Evolutionary conservation across 176 grass and related monocot species (phyloP).

Genomic region (Rhynchospora tenuis): DNA sequence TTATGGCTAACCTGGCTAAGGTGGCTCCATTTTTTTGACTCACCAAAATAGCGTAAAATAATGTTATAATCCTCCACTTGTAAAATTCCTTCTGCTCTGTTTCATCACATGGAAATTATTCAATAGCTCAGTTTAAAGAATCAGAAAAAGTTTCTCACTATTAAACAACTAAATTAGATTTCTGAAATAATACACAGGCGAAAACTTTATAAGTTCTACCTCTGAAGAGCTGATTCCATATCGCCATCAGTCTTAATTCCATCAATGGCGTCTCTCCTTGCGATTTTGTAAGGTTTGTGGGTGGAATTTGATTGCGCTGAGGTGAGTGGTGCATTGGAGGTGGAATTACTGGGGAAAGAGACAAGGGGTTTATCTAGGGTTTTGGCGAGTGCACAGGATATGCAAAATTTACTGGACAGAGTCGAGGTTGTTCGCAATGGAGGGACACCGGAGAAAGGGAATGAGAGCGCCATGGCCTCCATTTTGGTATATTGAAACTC

Average conservation of each 20-base stretch:
- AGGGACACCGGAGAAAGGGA: conserved; percentile 20
- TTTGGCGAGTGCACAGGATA: not conserved
- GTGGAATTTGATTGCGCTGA: not conserved
- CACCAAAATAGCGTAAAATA: conserved; percentile 66
- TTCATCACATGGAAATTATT: not conserved
- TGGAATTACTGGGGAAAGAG: conserved; percentile 5
- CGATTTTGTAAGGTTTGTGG: conserved; percentile 25
- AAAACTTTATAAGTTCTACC: conserved; percentile 19
- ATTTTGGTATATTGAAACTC: not conserved
- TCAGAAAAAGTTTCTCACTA: not conserved
- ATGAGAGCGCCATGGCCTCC: conserved; percentile 40
- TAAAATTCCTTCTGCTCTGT: conserved; percentile 59
- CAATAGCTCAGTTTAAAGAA: not conserved
- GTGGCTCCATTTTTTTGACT: conserved; percentile 49
- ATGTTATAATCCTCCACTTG: conserved; percentile 76
- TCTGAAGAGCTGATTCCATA: conserved; percentile 50
- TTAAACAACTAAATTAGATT: not conserved
- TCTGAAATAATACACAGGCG: not conserved
- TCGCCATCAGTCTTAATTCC: conserved; percentile 43
- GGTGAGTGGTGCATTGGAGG: conserved; percentile 1
- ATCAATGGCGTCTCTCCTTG: conserved; percentile 56
- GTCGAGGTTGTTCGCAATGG: not conserved
- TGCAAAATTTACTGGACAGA: not conserved
- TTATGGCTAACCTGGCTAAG: conserved; percentile 55
- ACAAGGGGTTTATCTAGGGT: conserved; percentile 30